Evolutionary conservation across 2,329 filamentous ascomycete species (phyloP), one percentile per base, ranked within the genome.

Genomic region (Penicillium sumatraense): DNA sequence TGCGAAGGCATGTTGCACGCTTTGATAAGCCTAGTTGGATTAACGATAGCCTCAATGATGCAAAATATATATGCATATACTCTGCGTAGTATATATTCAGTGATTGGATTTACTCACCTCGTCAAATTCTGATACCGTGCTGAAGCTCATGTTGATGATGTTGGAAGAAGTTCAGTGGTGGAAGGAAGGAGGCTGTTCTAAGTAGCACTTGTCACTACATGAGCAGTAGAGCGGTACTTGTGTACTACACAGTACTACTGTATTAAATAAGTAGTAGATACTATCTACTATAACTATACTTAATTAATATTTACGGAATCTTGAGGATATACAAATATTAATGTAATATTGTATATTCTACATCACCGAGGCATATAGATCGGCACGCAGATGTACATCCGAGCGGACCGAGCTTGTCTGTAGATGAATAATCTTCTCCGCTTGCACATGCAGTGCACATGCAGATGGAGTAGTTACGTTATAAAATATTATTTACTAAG

Each of bases 21-120:
- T 57, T 46, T 48, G 13, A 23, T 62, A 63, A 24, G 59, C 61
- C 61, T 63, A 9, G 33, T 5, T 2, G 14, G 13, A 13, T 52
- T n/a, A 59, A 18, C 35, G 21, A 21, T 20, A 14, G 45, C 10
- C 5, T 11, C n/a, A 14, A 14, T 31, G 5, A 31, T 31, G 9
- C n/a, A 31, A 14, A 11, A n/a, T n/a, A n/a, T n/a, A n/a, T n/a
- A n/a, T n/a, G n/a, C n/a, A n/a, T n/a, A n/a, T n/a, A n/a, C n/a
- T n/a, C n/a, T n/a, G n/a, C n/a, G n/a, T n/a, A n/a, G n/a, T n/a
- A n/a, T n/a, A n/a, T n/a, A n/a, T n/a, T n/a, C n/a, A 31, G n/a
- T 14, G 9, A 31, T n/a, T 14, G 1, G 6, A 14, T 6, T 13
- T 4, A 9, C 29, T 31, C n/a, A 14, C 29, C n/a, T 31, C 11